phyloP scores from a whole-genome alignment of 345 rosid genomes.

The Raphanus raphanistrum region DNA sequence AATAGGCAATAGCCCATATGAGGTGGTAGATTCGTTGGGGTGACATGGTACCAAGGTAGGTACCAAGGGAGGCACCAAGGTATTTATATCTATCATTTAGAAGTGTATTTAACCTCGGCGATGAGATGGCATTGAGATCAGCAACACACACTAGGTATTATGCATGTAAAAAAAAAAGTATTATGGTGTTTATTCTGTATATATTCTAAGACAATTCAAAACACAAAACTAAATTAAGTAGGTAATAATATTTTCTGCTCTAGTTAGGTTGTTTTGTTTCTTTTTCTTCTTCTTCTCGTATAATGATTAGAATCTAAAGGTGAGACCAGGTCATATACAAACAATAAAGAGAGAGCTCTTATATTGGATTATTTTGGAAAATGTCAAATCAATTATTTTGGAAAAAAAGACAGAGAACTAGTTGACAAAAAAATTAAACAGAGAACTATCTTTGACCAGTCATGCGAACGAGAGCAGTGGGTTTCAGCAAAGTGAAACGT shows the following conservation, averaged over 20 bases:
- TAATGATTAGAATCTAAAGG: not conserved
- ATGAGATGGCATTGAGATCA: not conserved
- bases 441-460: conserved; percentile 35
- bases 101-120: not conserved
- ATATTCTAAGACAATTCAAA: not conserved
- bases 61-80: not conserved
- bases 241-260: not conserved
- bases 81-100: not conserved
- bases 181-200: not conserved
- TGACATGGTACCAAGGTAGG: not conserved
- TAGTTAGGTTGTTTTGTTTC: not conserved
- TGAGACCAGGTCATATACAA: not conserved
- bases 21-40: not conserved
- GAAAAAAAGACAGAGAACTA: conserved; percentile 9
- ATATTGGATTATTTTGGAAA: not conserved
- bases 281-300: not conserved
- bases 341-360: not conserved
- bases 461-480: not conserved
- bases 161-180: not conserved
- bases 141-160: not conserved
- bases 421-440: not conserved
- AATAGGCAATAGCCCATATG: not conserved
- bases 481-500: conserved; percentile 15
- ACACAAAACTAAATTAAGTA: not conserved
- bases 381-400: not conserved